Conservation (phyloP, 306 rosid genomes). For the Medicago lupulina region DNA sequence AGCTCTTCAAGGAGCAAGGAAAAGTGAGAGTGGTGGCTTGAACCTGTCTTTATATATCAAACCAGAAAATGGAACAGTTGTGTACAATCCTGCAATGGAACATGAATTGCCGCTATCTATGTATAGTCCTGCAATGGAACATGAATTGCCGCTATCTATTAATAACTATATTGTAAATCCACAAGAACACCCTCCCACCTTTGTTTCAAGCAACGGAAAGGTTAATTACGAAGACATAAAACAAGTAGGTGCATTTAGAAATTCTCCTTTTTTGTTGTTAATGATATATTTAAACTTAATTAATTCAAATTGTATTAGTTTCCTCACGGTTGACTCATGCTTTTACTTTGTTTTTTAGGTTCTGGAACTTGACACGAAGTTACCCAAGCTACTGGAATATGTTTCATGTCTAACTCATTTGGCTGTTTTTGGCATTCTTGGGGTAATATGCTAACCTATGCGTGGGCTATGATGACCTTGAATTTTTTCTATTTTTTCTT, state of each 20-base stretch:
- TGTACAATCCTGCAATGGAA: background rate
- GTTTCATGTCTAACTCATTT: slow-evolving; percentile 8
- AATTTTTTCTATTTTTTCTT: too few species aligned
- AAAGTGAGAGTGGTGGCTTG: background rate
- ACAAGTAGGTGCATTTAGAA: background rate
- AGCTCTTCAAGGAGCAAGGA: background rate
- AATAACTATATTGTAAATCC: background rate
- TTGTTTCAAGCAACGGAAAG: background rate
- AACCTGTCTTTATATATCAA: background rate
- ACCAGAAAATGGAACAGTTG: background rate
- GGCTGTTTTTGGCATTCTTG: slow-evolving; percentile 7
- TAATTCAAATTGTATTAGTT: too few species aligned
- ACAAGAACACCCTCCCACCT: background rate
- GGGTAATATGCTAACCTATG: slow-evolving; percentile 4
- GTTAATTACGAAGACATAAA: background rate
- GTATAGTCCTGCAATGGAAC: background rate
- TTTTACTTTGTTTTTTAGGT: background rate
- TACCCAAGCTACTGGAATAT: background rate
- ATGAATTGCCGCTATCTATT: background rate
- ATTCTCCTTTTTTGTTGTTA: too few species aligned
- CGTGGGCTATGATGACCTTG: background rate
- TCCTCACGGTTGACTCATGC: background rate
- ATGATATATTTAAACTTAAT: too few species aligned
- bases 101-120: background rate
- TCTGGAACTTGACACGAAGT: slow-evolving; percentile 4